Percentiles rank a stretch among this genome's conserved stretches.
Evolutionary conservation across 768 basidiomycete species (phyloP).

Genomic region (Podaxis carcinomalis): DNA sequence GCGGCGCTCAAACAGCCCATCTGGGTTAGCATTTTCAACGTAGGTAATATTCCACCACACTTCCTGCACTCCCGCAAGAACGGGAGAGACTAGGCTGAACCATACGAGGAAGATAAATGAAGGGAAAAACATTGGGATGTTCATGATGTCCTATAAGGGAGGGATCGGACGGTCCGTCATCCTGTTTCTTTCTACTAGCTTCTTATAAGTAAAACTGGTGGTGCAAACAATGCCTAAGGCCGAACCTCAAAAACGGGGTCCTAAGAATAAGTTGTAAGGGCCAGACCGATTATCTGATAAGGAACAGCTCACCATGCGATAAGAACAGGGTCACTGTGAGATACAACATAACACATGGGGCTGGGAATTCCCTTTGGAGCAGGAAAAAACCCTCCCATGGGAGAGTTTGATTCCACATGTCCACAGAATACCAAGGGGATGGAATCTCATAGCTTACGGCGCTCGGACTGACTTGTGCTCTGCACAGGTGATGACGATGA

Average conservation of each 20-base stretch:
- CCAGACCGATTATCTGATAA: conserved; percentile 8
- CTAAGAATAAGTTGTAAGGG: background rate
- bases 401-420: background rate
- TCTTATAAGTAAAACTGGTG: background rate
- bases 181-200: background rate
- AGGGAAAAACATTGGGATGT: background rate
- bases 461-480: too few species aligned
- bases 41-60: conserved; percentile 93
- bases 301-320: background rate
- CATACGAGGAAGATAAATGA: conserved; percentile 25
- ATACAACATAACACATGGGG: background rate
- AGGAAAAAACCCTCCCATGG: background rate
- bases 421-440: too few species aligned
- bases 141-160: background rate
- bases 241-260: background rate
- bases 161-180: background rate
- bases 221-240: background rate
- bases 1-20: conserved; percentile 70
- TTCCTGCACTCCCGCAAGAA: conserved; percentile 65
- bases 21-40: conserved; percentile 74
- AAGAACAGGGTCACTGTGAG: background rate
- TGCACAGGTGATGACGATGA: too few species aligned
- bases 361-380: background rate
- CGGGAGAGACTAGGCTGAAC: conserved; percentile 31
- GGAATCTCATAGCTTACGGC: too few species aligned